These are phyloP conservation scores for Rhynchospora tenuis DNA, from an alignment of 176 grass and related monocot species.

Conservation along the genomic window DNA sequence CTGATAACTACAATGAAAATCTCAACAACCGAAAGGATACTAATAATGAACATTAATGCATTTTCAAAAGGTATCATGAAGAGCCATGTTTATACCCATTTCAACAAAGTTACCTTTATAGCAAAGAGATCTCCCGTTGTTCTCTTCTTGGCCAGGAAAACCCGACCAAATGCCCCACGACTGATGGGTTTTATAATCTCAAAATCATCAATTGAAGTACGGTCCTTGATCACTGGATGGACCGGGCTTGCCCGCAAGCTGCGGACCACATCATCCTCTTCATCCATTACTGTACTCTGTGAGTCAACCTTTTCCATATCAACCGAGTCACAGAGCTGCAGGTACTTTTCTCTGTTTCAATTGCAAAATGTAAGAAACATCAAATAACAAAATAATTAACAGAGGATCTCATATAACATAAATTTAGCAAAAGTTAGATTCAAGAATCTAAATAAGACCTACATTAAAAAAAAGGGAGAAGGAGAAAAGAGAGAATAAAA, in stretches of 20 bases:
- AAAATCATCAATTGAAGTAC: conserved; percentile 98
- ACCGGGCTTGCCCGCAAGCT: conserved; percentile 93
- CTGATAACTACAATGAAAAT: conserved; percentile 2
- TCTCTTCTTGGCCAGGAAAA: conserved; percentile 99
- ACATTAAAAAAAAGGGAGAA: background rate
- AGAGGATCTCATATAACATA: background rate
- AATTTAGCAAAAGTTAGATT: background rate
- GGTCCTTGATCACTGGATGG: conserved; percentile 77
- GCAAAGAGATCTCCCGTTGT: conserved; percentile 98
- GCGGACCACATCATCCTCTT: conserved; percentile 94
- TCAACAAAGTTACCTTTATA: conserved; percentile 69
- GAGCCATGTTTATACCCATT: background rate
- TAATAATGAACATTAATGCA: background rate
- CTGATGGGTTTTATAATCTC: conserved; percentile 99
- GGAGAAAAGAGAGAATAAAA: background rate
- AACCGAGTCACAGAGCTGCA: conserved; percentile 92
- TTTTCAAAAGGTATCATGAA: background rate
- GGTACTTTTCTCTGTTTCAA: conserved; percentile 80
- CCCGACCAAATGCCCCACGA: conserved; percentile 95
- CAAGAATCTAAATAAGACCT: background rate
- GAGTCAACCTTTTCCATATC: conserved; percentile 93
- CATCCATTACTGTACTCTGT: conserved; percentile 87
- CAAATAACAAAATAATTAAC: background rate
- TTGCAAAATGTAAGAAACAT: conserved; percentile 15
- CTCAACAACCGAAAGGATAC: conserved; percentile 2